Percentiles rank a stretch among this genome's conserved stretches.
Evolutionary conservation across 208 protist species (phyloP).

Genomic region (Vickermania spadyakhi): DNA sequence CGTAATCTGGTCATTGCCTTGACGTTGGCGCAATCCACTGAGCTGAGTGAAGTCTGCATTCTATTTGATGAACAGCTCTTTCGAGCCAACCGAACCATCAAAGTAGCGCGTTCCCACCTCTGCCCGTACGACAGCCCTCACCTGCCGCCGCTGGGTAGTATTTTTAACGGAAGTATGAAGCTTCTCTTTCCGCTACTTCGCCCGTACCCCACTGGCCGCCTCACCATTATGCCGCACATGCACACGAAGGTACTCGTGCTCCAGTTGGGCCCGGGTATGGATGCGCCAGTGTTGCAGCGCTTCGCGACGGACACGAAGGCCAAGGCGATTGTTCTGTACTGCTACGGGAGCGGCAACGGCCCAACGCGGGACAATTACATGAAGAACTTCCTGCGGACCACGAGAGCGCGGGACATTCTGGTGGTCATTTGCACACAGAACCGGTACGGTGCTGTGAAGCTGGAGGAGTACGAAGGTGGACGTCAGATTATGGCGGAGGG

Average conservation of each 20-base stretch:
- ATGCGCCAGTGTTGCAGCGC: conserved; percentile 10
- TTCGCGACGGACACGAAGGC: conserved; percentile 25
- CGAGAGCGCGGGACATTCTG: conserved; percentile 68
- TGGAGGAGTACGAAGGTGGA: conserved; percentile 73
- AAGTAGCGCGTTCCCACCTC: conserved; percentile 63
- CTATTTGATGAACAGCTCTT: conserved; percentile 94
- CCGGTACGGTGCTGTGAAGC: conserved; percentile 47
- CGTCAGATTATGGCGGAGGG: conserved; percentile 48
- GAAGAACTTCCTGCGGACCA: conserved; percentile 40
- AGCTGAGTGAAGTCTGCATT: conserved; percentile 92
- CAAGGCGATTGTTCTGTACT: conserved; percentile 80
- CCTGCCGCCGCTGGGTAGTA: conserved; percentile 80
- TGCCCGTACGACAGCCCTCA: conserved; percentile 90
- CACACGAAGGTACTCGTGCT: conserved; percentile 33
- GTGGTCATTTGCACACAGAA: conserved; percentile 90
- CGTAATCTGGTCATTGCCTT: conserved; percentile 81
- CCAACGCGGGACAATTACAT: conserved; percentile 64
- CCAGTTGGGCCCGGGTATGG: conserved; percentile 66
- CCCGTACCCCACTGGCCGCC: conserved; percentile 26
- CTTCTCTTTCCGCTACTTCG: conserved; percentile 35
- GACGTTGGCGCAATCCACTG: conserved; percentile 69
- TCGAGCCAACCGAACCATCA: conserved; percentile 87
- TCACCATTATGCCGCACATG: conserved; percentile 51
- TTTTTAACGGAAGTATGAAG: conserved; percentile 34
- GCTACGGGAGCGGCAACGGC: conserved; percentile 92